Evolutionary conservation across 1,284 basidiomycete genomes (phyloP).

Genomic region (Veloboletus limbatus): DNA sequence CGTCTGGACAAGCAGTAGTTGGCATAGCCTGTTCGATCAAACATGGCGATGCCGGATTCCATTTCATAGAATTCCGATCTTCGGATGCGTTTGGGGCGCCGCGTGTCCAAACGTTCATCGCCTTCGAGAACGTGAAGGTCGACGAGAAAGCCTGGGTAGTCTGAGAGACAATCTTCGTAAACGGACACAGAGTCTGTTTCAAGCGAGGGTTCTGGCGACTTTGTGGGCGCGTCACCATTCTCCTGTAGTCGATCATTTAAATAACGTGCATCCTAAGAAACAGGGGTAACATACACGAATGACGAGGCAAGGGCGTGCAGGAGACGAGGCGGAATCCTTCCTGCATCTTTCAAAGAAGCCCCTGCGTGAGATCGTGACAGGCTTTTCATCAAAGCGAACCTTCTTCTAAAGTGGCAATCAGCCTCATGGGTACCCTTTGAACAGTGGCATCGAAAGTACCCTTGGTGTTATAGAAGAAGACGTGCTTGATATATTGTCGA

Average conservation of each 20-base stretch:
- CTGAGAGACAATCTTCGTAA: conserved; percentile 31
- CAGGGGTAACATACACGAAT: conserved; percentile 21
- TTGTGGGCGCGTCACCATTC: neutral
- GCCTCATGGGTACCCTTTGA: neutral
- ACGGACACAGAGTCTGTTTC: conserved; percentile 23
- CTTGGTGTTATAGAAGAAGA: conserved; percentile 14
- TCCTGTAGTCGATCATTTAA: conserved; percentile 16
- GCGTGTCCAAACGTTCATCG: conserved; percentile 9
- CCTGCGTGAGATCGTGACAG: conserved; percentile 24
- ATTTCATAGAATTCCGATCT: conserved; percentile 31
- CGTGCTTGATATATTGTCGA: conserved; percentile 8
- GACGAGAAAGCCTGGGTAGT: conserved; percentile 16
- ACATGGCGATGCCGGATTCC: conserved; percentile 28
- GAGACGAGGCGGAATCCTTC: conserved; percentile 15
- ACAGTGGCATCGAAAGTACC: conserved; percentile 9
- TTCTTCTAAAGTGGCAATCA: conserved; percentile 21
- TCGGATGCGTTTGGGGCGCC: conserved; percentile 6
- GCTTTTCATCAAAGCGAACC: conserved; percentile 30
- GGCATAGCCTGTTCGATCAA: conserved; percentile 29
- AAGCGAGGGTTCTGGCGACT: neutral
- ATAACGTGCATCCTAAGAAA: neutral
- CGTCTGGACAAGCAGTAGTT: conserved; percentile 28
- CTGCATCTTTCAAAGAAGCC: conserved; percentile 20
- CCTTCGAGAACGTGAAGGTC: conserved; percentile 25
- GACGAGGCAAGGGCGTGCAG: conserved; percentile 28